Base-by-base conservation (phyloP, 2,329 filamentous ascomycete species). In the Venturia effusa region DNA sequence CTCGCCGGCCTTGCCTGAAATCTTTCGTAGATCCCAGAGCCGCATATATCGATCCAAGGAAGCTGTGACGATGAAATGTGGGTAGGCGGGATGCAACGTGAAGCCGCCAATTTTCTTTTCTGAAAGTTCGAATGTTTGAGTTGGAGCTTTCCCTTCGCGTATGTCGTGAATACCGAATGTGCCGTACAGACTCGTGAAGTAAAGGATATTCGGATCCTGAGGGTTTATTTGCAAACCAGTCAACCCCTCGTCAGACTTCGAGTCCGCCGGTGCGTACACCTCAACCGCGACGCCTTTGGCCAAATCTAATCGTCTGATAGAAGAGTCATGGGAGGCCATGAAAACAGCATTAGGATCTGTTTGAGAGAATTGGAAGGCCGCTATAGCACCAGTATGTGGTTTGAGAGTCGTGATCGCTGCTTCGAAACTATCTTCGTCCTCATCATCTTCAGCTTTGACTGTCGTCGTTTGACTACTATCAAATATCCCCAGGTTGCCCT, bases 71-170 rank as follows among this genome's bases (percentile, higher is more conserved):
- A 96, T 76, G 4, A 96, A 84, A 71, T 97, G 89, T 0, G 92
- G 87, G 2, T 91, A 83, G 0, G 87, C 74, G 0, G 94, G 93
- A 69, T 95, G 87, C 1, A 97, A 75, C 0, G 88, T 89, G 74
- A 97, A 97, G 0, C 94, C 94, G 22, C 94, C 94, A 63, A 99
- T 97, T 72, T 99, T 99, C 74, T 96, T 92, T 62, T 95, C 92
- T 0, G 87, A 89, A 0, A 97, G 78, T 10, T 84, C 81, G 83
- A 90, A 95, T 1, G 89, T 78, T 19, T 91, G 84, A 0, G 76
- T 69, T 2, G 72, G 73, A 2, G 84, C 80, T 7, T 81, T 74
- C 13, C 80, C 77, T 0, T 83, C 81, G 8, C 93, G 85, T 63
- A 88, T 81, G 70, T 99, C 94, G 70, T 94, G 86, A 0, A 88